phyloP scores from a whole-genome alignment of 495 filamentous ascomycete genomes.

The Penicillium argentinense region DNA sequence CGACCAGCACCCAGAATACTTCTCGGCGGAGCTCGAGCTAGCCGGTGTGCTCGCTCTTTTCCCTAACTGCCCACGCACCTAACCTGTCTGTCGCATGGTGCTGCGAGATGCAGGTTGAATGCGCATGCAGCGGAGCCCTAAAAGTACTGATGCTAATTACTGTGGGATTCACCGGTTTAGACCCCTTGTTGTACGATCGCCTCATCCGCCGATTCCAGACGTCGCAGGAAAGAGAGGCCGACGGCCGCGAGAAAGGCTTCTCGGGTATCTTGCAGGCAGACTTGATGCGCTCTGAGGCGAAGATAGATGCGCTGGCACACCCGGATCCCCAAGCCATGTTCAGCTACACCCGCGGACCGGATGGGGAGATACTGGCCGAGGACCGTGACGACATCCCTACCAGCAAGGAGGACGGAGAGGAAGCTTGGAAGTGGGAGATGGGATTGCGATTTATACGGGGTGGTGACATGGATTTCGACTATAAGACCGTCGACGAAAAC shows the following conservation, averaged over 20 bases:
- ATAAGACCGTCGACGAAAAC: conserved; percentile 63
- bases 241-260: conserved; percentile 71
- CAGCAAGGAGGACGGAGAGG: conserved; percentile 63
- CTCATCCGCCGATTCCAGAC: conserved; percentile 78
- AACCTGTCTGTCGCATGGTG: conserved; percentile 1
- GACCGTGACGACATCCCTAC: conserved; percentile 57
- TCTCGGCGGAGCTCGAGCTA: conserved; percentile 61
- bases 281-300: conserved; percentile 69
- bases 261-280: conserved; percentile 71
- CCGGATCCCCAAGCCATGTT: conserved; percentile 53
- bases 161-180: conserved; percentile 38
- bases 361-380: conserved; percentile 57
- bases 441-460: conserved; percentile 68
- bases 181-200: conserved; percentile 78
- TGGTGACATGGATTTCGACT: conserved; percentile 75
- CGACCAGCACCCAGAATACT: conserved; percentile 64
- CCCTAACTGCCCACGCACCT: conserved; percentile 14
- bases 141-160: conserved; percentile 26
- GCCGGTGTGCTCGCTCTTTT: conserved; percentile 54
- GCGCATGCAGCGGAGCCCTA: conserved; percentile 7
- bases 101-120: conserved; percentile 7
- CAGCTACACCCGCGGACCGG: conserved; percentile 44
- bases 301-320: conserved; percentile 60
- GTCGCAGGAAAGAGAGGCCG: conserved; percentile 67
- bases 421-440: conserved; percentile 68